Conservation (phyloP, 2,329 filamentous ascomycete genomes). For the Lasiodiplodia theobromae region DNA sequence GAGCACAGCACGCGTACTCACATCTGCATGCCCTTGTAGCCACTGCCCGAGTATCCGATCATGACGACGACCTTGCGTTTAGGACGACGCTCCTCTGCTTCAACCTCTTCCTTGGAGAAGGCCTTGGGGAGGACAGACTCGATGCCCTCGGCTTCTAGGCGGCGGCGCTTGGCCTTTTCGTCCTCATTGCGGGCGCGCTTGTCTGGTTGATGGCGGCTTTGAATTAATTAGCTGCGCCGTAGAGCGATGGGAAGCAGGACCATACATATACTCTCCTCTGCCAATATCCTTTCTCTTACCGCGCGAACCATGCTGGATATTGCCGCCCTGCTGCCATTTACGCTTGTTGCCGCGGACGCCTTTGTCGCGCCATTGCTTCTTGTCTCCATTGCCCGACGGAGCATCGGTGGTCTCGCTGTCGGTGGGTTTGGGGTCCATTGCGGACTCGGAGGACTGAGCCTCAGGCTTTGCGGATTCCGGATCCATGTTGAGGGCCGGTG, state of each 20-base stretch:
- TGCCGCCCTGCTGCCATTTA: conserved; percentile 37
- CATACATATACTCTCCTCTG: conserved; percentile 70
- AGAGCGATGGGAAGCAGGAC: conserved; percentile 37
- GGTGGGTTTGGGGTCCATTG: conserved; percentile 38
- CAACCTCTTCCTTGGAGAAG: conserved; percentile 82
- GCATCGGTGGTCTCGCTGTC: conserved; percentile 1
- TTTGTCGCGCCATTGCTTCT: conserved; percentile 26
- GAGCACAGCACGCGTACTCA: conserved; percentile 36
- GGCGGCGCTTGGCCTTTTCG: conserved; percentile 49
- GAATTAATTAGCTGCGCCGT: conserved; percentile 48
- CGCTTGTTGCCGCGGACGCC: conserved; percentile 38
- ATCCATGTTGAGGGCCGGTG: conserved; percentile 36
- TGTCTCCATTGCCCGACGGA: conserved; percentile 3
- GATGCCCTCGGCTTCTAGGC: conserved; percentile 45
- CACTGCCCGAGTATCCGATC: conserved; percentile 94
- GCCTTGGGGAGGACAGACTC: conserved; percentile 62
- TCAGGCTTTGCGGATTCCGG: conserved; percentile 35
- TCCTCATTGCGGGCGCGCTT: conserved; percentile 53
- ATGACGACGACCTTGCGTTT: conserved; percentile 97
- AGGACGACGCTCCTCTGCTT: conserved; percentile 82
- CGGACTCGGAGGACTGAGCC: not conserved
- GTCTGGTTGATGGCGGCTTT: conserved; percentile 53
- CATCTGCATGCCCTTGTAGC: conserved; percentile 98
- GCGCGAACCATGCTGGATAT: conserved; percentile 41
- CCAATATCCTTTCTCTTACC: conserved; percentile 73